Evolutionary conservation across 2,329 filamentous ascomycete species (phyloP).

Genomic region (Diplocarpon mali): DNA sequence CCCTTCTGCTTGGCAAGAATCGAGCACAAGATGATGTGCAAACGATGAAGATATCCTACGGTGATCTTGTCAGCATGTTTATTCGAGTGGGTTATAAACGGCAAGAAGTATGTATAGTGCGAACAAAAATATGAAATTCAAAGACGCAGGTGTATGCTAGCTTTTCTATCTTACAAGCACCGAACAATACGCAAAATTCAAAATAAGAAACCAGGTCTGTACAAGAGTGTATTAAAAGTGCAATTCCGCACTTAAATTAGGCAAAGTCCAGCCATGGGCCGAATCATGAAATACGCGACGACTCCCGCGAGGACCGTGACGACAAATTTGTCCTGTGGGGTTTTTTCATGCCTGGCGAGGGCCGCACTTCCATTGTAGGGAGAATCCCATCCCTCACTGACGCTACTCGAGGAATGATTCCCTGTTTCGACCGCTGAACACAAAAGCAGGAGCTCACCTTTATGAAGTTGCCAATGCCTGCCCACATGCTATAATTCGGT

Average conservation of each 20-base stretch:
- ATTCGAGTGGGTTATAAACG: background rate
- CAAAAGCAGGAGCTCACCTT: constrained; percentile 45
- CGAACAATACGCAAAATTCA: constrained; percentile 5
- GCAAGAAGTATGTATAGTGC: background rate
- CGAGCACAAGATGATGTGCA: constrained; percentile 58
- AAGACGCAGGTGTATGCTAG: constrained; percentile 15
- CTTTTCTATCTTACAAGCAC: constrained; percentile 15
- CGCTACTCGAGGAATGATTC: constrained; percentile 22
- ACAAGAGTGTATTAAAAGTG: constrained; percentile 2
- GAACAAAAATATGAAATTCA: constrained; percentile 4
- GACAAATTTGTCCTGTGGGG: constrained; percentile 15
- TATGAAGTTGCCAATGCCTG: constrained; percentile 73
- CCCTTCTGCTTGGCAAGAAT: constrained; percentile 50
- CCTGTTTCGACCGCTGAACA: constrained; percentile 19
- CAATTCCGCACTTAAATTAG: background rate
- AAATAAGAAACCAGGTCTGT: constrained; percentile 7
- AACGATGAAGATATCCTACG: constrained; percentile 55
- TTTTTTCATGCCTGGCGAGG: constrained; percentile 13
- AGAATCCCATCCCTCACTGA: constrained; percentile 26
- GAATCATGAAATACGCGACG: constrained; percentile 19
- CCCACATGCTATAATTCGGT: constrained; percentile 90
- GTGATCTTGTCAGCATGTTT: constrained; percentile 11
- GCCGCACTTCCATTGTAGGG: constrained; percentile 25
- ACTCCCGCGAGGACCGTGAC: constrained; percentile 21
- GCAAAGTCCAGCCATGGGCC: constrained; percentile 8